Evolutionary conservation across 2,329 filamentous ascomycete species (phyloP), one percentile per base, ranked within the genome.

Genomic region (Aureobasidium sp.): DNA sequence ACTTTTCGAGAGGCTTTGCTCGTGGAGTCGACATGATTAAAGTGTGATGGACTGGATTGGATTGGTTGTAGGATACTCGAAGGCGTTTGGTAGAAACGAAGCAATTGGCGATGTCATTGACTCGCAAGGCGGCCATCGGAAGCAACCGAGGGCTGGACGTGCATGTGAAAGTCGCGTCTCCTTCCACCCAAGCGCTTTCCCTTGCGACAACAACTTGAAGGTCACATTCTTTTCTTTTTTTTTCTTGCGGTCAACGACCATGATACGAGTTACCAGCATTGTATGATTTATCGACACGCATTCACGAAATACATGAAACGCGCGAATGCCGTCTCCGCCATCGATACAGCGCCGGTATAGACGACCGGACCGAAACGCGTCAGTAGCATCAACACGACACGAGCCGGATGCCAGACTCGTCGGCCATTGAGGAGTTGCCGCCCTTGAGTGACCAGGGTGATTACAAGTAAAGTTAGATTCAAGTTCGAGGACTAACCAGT

Each of bases 1-100:
- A 81, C 65, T 85, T 88, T 69, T 88, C 84, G 64, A 89, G 83
- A 23, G 86, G 86, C 63, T 85, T 78, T 61, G 78, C 81, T 64
- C 79, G 76, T 60, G 72, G 73, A 3, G 47, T 50, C 31, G 79
- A 65, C 71, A 73, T 73, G 31, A n/a, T 68, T 38, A 35, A 29
- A 47, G 10, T 57, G 17, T 35, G 25, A 21, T 40, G 47, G 11
- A n/a, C n/a, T n/a, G n/a, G n/a, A n/a, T n/a, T n/a, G n/a, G 4
- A 57, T 23, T 38, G 53, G n/a, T 33, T 13, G 27, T 27, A 38
- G 31, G 31, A 43, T 19, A 33, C 23, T 50, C 27, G 53, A 45
- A 33, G 37, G 51, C 47, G 47, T 50, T n/a, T 37, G 47, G 6
- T 25, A 50, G 21, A 50, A 31, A 37, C 4, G 43, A 3, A 37